Conservation (phyloP, 225 moss, liverwort and hornwort genomes). For the Marchantia paleacea region DNA sequence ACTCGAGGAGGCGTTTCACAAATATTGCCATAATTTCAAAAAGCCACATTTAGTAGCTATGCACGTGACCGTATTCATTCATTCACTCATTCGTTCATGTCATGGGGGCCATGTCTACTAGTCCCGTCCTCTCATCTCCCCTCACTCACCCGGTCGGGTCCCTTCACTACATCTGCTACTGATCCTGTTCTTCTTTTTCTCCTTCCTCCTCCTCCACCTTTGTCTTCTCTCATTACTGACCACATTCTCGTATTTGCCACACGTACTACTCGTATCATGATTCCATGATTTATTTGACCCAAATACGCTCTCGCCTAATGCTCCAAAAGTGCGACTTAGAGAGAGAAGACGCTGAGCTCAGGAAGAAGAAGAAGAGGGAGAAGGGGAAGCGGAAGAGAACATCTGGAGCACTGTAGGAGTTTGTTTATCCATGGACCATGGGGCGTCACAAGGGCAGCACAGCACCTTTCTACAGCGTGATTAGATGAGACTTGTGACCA, state of each 20-base stretch:
- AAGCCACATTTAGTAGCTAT: not conserved
- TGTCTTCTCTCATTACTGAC: constrained; percentile 3
- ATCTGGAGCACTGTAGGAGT: not conserved
- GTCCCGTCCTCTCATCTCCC: not conserved
- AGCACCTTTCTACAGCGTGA: not conserved
- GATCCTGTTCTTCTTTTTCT: too few species aligned
- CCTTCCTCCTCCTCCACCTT: not conserved
- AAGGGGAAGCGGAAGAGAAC: not conserved
- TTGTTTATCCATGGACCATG: not conserved
- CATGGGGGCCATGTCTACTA: not conserved
- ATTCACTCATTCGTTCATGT: constrained; percentile 1
- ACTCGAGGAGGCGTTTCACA: not conserved
- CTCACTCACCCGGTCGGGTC: not conserved
- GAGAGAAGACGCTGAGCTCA: too few species aligned
- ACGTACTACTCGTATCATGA: not conserved
- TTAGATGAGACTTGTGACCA: not conserved
- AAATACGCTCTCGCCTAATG: not conserved
- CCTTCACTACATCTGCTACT: not conserved
- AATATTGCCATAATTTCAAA: constrained; percentile 5
- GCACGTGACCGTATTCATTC: constrained; percentile 14
- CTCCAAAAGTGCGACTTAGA: not conserved
- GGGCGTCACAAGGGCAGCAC: not conserved
- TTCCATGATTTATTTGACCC: not conserved
- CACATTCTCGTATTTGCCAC: not conserved
- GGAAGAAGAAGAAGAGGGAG: too few species aligned